These are phyloP conservation scores for Phlyctochytrium planicorne DNA, from an alignment of 192 early-diverging fungal genomes.

Conservation along the genomic window DNA sequence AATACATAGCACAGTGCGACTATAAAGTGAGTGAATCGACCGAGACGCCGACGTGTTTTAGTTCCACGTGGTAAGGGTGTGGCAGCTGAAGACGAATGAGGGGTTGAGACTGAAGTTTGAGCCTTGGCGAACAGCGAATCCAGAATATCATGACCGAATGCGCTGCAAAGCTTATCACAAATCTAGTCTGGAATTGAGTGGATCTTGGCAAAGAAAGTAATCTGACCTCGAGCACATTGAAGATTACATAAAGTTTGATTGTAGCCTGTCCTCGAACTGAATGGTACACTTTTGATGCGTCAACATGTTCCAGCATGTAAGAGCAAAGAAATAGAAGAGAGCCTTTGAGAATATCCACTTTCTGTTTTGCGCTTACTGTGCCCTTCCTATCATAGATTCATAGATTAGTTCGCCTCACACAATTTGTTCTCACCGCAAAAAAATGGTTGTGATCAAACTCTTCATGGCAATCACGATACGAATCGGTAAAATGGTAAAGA, in stretches of 20 bases:
- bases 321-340: constrained; percentile 74
- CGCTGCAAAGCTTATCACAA: constrained; percentile 88
- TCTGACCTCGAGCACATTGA: constrained; percentile 85
- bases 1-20: constrained; percentile 84
- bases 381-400: background rate
- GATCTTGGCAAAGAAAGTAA: background rate
- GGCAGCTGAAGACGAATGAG: background rate
- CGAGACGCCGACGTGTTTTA: constrained; percentile 25
- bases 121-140: constrained; percentile 90
- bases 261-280: constrained; percentile 91
- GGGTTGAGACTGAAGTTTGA: constrained; percentile 46
- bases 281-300: constrained; percentile 91
- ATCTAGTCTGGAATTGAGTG: constrained; percentile 50
- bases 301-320: constrained; percentile 73
- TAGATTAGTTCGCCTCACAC: too few species aligned
- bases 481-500: constrained; percentile 90
- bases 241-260: constrained; percentile 97
- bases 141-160: constrained; percentile 92
- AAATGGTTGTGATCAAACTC: too few species aligned
- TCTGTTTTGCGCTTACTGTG: constrained; percentile 73
- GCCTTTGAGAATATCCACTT: constrained; percentile 89
- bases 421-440: too few species aligned
- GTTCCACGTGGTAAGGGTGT: background rate
- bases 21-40: constrained; percentile 59
- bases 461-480: constrained; percentile 72